Percentiles rank a stretch among this genome's conserved stretches.
Conservation (phyloP, 2,329 filamentous ascomycete species). For the Xylaria hypoxylon region DNA sequence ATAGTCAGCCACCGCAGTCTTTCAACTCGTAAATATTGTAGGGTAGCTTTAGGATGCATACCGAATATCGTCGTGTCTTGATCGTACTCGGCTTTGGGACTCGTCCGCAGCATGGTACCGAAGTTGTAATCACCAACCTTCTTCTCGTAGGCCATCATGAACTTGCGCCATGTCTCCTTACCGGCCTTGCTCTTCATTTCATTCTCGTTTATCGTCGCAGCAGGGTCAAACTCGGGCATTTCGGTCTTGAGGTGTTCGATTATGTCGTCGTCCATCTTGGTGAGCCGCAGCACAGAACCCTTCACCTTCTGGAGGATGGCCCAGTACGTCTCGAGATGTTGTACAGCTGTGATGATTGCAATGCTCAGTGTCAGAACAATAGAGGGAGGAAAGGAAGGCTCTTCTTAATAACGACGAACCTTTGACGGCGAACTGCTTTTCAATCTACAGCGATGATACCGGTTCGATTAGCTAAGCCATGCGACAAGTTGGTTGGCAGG, state of each 20-base stretch:
- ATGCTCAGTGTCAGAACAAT: slow-evolving; percentile 9
- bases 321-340: slow-evolving; percentile 98
- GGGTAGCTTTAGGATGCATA: slow-evolving; percentile 51
- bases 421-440: slow-evolving; percentile 99
- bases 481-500: neutral
- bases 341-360: slow-evolving; percentile 70
- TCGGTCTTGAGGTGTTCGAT: slow-evolving; percentile 86
- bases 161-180: slow-evolving; percentile 94
- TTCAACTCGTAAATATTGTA: slow-evolving; percentile 49
- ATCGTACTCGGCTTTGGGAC: slow-evolving; percentile 84
- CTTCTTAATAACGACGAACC: slow-evolving; percentile 59
- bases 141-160: slow-evolving; percentile 94
- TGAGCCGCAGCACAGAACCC: slow-evolving; percentile 89
- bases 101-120: slow-evolving; percentile 88
- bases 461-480: slow-evolving; percentile 7
- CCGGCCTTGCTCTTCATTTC: slow-evolving; percentile 97
- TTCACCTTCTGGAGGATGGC: slow-evolving; percentile 89
- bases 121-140: slow-evolving; percentile 98
- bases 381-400: too few species aligned
- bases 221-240: slow-evolving; percentile 93
- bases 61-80: slow-evolving; percentile 93
- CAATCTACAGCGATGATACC: slow-evolving; percentile 71
- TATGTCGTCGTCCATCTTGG: slow-evolving; percentile 95
- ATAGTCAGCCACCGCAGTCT: slow-evolving; percentile 48
- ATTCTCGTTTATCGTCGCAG: slow-evolving; percentile 84